Evolutionary conservation across 2,329 filamentous ascomycete species (phyloP), one percentile per base, ranked within the genome.

Genomic region (Aspergillus neoniger): DNA sequence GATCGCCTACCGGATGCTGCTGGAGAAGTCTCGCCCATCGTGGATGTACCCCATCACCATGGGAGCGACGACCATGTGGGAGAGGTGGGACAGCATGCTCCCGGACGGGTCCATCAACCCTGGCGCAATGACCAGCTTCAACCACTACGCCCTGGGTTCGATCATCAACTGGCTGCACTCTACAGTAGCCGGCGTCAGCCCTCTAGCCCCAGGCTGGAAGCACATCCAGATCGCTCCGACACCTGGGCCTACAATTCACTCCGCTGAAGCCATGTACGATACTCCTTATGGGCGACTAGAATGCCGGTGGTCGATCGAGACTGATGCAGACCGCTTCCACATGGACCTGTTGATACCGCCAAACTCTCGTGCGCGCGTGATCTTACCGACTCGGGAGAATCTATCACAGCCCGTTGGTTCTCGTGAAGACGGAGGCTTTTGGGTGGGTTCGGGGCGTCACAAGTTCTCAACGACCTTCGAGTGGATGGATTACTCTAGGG

Each of bases 51-150:
- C 72, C 4, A 71, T 80, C 12, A 71, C 65, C 7, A 79, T 78
- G 76, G 74, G 73, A 2, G 77, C 73, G 0, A 80, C 79, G 0
- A 80, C 77, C 0, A 73, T 75, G 8, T 81, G 78, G 78, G 79
- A 81, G 59, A 69, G 79, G 8, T 80, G 78, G 78, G 74, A 81
- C 60, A 74, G 70, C 49, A 72, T 80, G 67, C 61, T 74, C 5
- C 71, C 76, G 0, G 69, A 79, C 52, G 76, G 75, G 2, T 66
- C 59, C 1, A 69, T 80, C 50, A 80, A 80, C 53, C 69, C 74
- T 0, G 77, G 77, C 0, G 63, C 71, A 15, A 80, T 80, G 78
- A 80, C 77, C 0, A 76, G 72, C 39, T 78, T 78, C 59, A 79
- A 80, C 53, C 78, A 81, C 50, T 79, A 80, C 48, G 76, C 78